Percentiles rank a stretch among this genome's conserved stretches.
Evolutionary conservation across 768 basidiomycete species (phyloP).

Genomic region (Calocybe cyanea): DNA sequence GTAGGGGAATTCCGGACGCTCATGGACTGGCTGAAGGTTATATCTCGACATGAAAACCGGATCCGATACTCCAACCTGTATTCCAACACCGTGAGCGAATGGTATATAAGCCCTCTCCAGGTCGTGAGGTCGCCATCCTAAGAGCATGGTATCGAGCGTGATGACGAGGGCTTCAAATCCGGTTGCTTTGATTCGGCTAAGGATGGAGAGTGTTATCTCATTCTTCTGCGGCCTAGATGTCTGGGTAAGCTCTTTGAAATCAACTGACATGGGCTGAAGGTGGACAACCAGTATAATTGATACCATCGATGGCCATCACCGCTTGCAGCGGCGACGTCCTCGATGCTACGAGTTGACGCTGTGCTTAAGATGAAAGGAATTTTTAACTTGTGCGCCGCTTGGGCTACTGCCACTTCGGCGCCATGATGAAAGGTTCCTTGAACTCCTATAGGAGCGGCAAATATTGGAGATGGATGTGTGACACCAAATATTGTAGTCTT

Average conservation of each 20-base stretch:
- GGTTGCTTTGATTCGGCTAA: conserved; percentile 59
- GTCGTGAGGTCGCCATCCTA: conserved; percentile 80
- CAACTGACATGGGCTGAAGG: not conserved
- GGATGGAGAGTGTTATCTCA: conserved; percentile 60
- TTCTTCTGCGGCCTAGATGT: conserved; percentile 53
- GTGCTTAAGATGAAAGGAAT: conserved; percentile 77
- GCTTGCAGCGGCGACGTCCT: conserved; percentile 70
- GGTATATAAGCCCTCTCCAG: conserved; percentile 62
- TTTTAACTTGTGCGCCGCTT: conserved; percentile 56
- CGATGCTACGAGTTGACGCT: conserved; percentile 67
- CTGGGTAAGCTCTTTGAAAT: conserved; percentile 1
- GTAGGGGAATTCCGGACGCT: conserved; percentile 55
- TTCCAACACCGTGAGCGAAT: conserved; percentile 60
- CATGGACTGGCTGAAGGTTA: conserved; percentile 41
- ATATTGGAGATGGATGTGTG: conserved; percentile 54
- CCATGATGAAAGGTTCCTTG: conserved; percentile 71
- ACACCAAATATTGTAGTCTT: conserved; percentile 73
- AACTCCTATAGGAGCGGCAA: conserved; percentile 75
- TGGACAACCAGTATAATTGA: conserved; percentile 71
- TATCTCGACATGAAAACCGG: conserved; percentile 72
- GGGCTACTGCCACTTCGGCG: conserved; percentile 68
- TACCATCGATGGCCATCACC: conserved; percentile 71
- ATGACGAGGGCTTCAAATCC: conserved; percentile 74
- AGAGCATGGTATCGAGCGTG: conserved; percentile 68
- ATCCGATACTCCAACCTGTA: conserved; percentile 67